Percentiles rank a stretch among this genome's conserved stretches.
phyloP scores from a whole-genome alignment of 768 basidiomycete genomes.

The Phylloporus arenicola region DNA sequence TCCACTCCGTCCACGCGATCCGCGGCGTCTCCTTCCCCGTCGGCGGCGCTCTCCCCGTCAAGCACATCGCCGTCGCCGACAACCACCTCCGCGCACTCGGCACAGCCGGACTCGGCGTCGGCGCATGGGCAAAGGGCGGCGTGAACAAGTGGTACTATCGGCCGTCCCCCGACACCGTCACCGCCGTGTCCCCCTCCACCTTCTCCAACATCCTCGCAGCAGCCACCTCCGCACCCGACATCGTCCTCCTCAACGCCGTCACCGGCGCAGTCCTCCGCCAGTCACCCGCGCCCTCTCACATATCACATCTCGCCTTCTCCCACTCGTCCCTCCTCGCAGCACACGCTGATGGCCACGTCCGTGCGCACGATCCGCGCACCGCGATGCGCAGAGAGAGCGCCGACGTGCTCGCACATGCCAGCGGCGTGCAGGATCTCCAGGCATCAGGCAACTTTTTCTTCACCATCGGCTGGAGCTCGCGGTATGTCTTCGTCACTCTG shows the following conservation, averaged over 20 bases:
- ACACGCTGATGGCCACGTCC: constrained; percentile 66
- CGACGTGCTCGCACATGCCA: constrained; percentile 73
- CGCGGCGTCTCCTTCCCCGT: constrained; percentile 73
- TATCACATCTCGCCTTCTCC: constrained; percentile 63
- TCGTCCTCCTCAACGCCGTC: constrained; percentile 67
- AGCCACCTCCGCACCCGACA: constrained; percentile 53
- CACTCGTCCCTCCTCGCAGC: constrained; percentile 63
- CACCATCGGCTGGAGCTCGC: constrained; percentile 82
- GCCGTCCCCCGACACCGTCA: constrained; percentile 32
- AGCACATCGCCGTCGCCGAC: constrained; percentile 73
- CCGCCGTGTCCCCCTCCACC: constrained; percentile 43
- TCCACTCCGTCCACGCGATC: constrained; percentile 56
- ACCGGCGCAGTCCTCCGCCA: constrained; percentile 63
- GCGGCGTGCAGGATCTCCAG: constrained; percentile 79
- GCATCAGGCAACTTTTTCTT: constrained; percentile 74
- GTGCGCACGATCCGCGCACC: constrained; percentile 66
- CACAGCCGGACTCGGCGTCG: constrained; percentile 57
- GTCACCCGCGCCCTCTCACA: constrained; percentile 47
- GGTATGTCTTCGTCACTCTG: constrained; percentile 40
- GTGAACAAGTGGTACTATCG: constrained; percentile 77
- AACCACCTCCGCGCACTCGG: constrained; percentile 67
- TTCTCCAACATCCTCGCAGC: constrained; percentile 54
- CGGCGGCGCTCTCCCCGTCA: constrained; percentile 62
- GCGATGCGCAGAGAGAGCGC: constrained; percentile 43
- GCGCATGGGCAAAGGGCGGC: constrained; percentile 81